These are phyloP conservation scores for Luvunga scandens DNA, from an alignment of 345 rosid species.

Conservation along the genomic window DNA sequence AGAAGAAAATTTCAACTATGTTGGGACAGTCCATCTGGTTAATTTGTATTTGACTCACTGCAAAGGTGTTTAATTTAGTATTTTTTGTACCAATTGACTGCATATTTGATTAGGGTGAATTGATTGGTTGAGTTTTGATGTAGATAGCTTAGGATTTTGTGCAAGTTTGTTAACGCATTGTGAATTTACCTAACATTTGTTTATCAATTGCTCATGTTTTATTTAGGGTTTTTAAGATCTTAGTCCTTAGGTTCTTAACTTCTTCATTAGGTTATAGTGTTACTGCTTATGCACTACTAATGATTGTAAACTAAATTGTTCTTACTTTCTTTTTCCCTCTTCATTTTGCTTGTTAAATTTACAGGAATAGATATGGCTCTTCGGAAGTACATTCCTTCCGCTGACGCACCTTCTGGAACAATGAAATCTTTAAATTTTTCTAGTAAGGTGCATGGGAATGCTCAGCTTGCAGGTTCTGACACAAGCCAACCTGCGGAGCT, in stretches of 20 bases:
- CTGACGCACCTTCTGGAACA: conserved; percentile 43
- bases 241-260: neutral
- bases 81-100: neutral
- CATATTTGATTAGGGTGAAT: neutral
- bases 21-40: conserved; percentile 31
- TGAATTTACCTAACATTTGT: neutral
- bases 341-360: conserved; percentile 7
- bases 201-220: neutral
- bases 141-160: neutral
- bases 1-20: conserved; percentile 21
- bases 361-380: conserved; percentile 60
- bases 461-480: conserved; percentile 46
- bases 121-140: conserved; percentile 3
- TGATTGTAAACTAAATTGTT: neutral
- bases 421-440: conserved; percentile 70
- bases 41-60: conserved; percentile 12
- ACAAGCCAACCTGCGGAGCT: conserved; percentile 33
- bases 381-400: conserved; percentile 56
- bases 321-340: neutral
- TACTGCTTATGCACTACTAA: neutral
- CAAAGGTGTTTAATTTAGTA: conserved; percentile 11
- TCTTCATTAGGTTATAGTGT: neutral
- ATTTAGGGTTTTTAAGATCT: neutral
- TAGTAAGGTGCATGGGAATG: conserved; percentile 51
- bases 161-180: neutral